phyloP scores from a whole-genome alignment of 2,329 filamentous ascomycete genomes.

The Chaetoscypha palmicola region DNA sequence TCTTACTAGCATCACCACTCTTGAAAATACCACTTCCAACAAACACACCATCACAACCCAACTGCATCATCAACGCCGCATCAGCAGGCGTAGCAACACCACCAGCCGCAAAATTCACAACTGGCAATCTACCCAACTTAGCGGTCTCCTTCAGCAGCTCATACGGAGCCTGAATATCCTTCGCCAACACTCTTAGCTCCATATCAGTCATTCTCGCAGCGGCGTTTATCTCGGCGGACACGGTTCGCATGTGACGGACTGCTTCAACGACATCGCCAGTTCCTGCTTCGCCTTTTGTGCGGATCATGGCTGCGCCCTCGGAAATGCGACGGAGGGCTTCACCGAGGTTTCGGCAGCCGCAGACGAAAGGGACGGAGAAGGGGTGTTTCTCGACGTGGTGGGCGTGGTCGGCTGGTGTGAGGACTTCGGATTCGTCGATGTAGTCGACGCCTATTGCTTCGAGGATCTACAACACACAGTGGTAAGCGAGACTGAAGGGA shows the following conservation, averaged over 20 bases:
- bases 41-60: slow-evolving; percentile 96
- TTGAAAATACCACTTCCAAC: slow-evolving; percentile 98
- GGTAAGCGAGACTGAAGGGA: too few species aligned
- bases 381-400: slow-evolving; percentile 86
- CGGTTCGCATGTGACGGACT: slow-evolving; percentile 89
- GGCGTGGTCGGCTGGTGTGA: slow-evolving; percentile 85
- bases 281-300: slow-evolving; percentile 96
- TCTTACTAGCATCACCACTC: slow-evolving; percentile 80
- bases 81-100: slow-evolving; percentile 98
- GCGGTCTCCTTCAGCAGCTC: slow-evolving; percentile 80
- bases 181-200: slow-evolving; percentile 71
- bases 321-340: slow-evolving; percentile 86
- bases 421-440: slow-evolving; percentile 96
- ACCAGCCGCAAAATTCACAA: slow-evolving; percentile 98
- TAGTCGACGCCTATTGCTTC: slow-evolving; percentile 94
- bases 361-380: slow-evolving; percentile 87
- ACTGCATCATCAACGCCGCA: slow-evolving; percentile 97
- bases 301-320: slow-evolving; percentile 97
- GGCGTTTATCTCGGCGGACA: slow-evolving; percentile 72
- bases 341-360: slow-evolving; percentile 88
- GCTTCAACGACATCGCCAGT: slow-evolving; percentile 97
- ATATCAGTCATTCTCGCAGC: slow-evolving; percentile 60
- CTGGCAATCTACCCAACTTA: slow-evolving; percentile 78
- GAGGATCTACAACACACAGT: slow-evolving; percentile 85
- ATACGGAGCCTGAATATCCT: slow-evolving; percentile 73